A percentile compares a stretch with the other conserved stretches of the same genome.
Evolutionary conservation across 2,329 filamentous ascomycete species (phyloP).

Genomic region (Davidsoniella neocaledoniae): DNA sequence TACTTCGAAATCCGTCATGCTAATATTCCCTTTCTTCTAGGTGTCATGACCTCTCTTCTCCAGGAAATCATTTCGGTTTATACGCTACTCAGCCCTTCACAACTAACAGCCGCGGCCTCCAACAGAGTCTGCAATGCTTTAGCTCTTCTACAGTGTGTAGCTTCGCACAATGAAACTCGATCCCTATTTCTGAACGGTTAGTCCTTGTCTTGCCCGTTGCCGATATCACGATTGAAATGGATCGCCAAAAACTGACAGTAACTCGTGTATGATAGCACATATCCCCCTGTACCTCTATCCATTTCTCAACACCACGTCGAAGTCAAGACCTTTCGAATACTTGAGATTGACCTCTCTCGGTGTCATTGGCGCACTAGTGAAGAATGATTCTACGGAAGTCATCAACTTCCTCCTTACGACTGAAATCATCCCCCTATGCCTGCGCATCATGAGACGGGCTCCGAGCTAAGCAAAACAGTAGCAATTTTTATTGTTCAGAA

Average conservation of each 20-base stretch:
- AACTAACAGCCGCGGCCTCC: constrained; percentile 90
- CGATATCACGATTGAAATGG: background rate
- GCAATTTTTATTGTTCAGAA: constrained; percentile 99
- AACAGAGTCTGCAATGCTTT: constrained; percentile 96
- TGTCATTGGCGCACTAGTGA: constrained; percentile 91
- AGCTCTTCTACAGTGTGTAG: constrained; percentile 88
- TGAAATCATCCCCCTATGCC: constrained; percentile 92
- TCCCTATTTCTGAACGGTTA: constrained; percentile 84
- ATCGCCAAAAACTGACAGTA: background rate
- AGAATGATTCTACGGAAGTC: constrained; percentile 96
- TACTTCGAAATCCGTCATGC: background rate
- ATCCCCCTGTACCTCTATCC: constrained; percentile 96
- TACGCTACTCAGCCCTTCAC: constrained; percentile 86
- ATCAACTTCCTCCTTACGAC: constrained; percentile 98
- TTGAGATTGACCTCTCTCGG: constrained; percentile 87
- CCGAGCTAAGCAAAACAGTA: constrained; percentile 94
- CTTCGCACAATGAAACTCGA: constrained; percentile 90
- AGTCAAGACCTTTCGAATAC: constrained; percentile 94
- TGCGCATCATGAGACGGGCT: constrained; percentile 98
- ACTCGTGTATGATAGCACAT: constrained; percentile 45
- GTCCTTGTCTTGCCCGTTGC: constrained; percentile 14
- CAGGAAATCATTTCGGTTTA: constrained; percentile 99
- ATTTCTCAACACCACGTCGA: constrained; percentile 96
- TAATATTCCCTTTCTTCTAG: constrained; percentile 28
- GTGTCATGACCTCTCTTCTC: constrained; percentile 92